Evolutionary conservation across 2,329 filamentous ascomycete genomes (phyloP).

Genomic region (Fusarium transvaalense): DNA sequence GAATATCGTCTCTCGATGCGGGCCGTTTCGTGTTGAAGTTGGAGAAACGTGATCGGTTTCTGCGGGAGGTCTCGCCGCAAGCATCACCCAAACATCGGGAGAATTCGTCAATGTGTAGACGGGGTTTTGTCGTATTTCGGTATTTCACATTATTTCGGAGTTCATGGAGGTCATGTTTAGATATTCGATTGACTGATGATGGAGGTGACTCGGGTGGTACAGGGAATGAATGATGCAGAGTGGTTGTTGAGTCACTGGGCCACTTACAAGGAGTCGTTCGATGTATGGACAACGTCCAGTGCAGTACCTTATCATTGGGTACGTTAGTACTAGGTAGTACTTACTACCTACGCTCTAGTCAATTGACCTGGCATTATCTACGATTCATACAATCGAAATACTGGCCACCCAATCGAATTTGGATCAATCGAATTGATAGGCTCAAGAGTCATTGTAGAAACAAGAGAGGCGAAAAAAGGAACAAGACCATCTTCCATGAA

Average conservation of each 20-base stretch:
- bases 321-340: no score
- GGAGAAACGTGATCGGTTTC: slow-evolving; percentile 41
- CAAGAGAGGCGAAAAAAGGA: slow-evolving; percentile 12
- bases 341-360: no score
- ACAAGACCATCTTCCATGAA: slow-evolving; percentile 2
- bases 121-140: slow-evolving; percentile 39
- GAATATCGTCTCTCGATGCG: slow-evolving; percentile 4
- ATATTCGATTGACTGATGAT: background rate
- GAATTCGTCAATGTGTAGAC: slow-evolving; percentile 25
- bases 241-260: slow-evolving; percentile 7
- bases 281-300: background rate
- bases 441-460: slow-evolving; percentile 3
- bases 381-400: background rate
- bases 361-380: background rate
- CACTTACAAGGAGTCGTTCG: background rate
- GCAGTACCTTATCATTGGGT: background rate
- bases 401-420: background rate
- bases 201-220: slow-evolving; percentile 24
- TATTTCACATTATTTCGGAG: slow-evolving; percentile 8
- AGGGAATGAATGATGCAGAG: background rate
- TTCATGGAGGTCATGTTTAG: background rate
- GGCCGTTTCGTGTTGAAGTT: slow-evolving; percentile 9
- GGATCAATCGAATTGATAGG: background rate
- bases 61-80: slow-evolving; percentile 26
- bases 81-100: slow-evolving; percentile 22